Conservation (phyloP, 108 stramenopile species). For the Fragilaria crotonensis region DNA sequence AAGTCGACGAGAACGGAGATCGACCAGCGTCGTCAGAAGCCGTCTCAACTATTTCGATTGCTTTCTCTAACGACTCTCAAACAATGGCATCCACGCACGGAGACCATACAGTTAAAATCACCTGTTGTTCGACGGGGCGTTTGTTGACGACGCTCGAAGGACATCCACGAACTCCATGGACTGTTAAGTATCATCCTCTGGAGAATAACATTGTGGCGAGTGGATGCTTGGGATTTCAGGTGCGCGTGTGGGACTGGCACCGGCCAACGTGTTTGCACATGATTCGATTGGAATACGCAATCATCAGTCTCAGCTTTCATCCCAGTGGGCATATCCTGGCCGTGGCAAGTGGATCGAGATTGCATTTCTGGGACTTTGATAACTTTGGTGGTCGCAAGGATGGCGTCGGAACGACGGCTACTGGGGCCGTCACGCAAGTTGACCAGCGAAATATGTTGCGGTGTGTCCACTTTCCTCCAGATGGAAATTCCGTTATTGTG, state of each 20-base stretch:
- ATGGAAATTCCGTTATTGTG: conserved; percentile 70
- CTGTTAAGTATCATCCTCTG: conserved; percentile 92
- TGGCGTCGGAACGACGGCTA: not conserved
- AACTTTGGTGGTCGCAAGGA: not conserved
- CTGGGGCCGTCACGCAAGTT: conserved; percentile 23
- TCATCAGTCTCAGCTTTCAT: conserved; percentile 94
- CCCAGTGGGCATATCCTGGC: conserved; percentile 83
- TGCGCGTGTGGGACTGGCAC: conserved; percentile 93
- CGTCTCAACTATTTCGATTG: conserved; percentile 72
- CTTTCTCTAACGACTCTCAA: conserved; percentile 63
- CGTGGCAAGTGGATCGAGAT: conserved; percentile 77
- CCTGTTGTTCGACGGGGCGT: conserved; percentile 54
- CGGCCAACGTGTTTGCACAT: conserved; percentile 60
- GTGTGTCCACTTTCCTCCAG: conserved; percentile 90
- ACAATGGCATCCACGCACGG: conserved; percentile 97
- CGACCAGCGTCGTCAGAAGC: conserved; percentile 22
- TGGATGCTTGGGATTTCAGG: conserved; percentile 93
- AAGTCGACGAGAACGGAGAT: conserved; percentile 9
- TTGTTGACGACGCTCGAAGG: conserved; percentile 73
- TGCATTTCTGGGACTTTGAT: conserved; percentile 92
- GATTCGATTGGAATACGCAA: conserved; percentile 79
- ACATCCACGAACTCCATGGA: conserved; percentile 98
- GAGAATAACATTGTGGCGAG: conserved; percentile 74
- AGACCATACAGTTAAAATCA: conserved; percentile 98
- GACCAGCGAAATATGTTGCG: conserved; percentile 65